These are phyloP conservation scores for Diutina neorugosa DNA, from an alignment of 1,139 yeast genomes.

Conservation along the genomic window DNA sequence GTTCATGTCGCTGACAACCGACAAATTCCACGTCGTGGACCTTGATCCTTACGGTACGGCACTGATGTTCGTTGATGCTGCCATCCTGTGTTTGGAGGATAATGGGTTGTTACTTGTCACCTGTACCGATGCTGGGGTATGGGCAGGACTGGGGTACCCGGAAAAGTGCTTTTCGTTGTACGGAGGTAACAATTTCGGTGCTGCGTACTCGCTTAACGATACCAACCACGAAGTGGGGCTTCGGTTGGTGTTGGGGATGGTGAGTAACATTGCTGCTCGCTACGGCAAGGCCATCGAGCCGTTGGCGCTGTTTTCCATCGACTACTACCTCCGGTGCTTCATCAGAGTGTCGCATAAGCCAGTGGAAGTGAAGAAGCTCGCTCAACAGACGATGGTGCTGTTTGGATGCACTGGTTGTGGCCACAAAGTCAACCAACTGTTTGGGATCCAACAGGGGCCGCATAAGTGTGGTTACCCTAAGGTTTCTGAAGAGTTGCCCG, in stretches of 20 bases:
- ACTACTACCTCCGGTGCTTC: constrained; percentile 82
- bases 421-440: constrained; percentile 52
- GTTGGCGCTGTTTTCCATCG: constrained; percentile 70
- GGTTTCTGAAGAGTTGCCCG: constrained; percentile 5
- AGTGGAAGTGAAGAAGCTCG: constrained; percentile 61
- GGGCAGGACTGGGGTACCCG: constrained; percentile 93
- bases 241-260: constrained; percentile 64
- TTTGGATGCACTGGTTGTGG: constrained; percentile 88
- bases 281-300: constrained; percentile 86
- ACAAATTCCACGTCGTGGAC: constrained; percentile 71
- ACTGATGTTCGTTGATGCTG: constrained; percentile 86
- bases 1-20: constrained; percentile 47
- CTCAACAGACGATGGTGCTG: constrained; percentile 63
- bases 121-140: constrained; percentile 90
- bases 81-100: constrained; percentile 67
- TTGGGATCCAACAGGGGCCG: constrained; percentile 33
- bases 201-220: constrained; percentile 62
- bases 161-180: constrained; percentile 91
- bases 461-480: background rate
- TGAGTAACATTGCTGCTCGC: constrained; percentile 78
- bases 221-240: constrained; percentile 90
- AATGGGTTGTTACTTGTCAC: constrained; percentile 83
- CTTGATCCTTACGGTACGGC: constrained; percentile 98
- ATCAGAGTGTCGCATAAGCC: constrained; percentile 71
- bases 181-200: constrained; percentile 66